Evolutionary conservation across 805 yeast species (phyloP).

Genomic region (Henningerozyma blattae): DNA sequence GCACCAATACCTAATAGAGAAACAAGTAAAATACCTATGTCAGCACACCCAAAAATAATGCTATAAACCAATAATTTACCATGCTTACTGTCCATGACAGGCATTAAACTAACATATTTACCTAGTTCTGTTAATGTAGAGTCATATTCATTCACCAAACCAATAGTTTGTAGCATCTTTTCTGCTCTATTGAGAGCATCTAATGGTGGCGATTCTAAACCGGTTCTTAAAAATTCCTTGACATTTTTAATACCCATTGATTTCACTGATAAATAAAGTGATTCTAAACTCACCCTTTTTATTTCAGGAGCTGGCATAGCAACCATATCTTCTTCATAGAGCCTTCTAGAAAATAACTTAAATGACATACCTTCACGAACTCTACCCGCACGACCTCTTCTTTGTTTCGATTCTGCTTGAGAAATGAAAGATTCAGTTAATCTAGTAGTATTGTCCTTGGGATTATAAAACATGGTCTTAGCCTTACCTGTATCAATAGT

Average conservation of each 20-base stretch:
- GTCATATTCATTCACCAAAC: constrained; percentile 45
- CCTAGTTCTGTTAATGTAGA: constrained; percentile 63
- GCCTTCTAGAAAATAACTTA: constrained; percentile 58
- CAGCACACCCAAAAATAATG: constrained; percentile 72
- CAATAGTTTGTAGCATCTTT: constrained; percentile 47
- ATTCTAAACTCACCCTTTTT: constrained; percentile 70
- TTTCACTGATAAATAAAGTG: constrained; percentile 70
- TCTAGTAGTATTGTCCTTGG: constrained; percentile 53
- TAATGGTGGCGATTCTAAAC: constrained; percentile 69
- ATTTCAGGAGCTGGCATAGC: constrained; percentile 83
- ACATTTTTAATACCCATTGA: constrained; percentile 79
- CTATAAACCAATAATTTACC: constrained; percentile 76
- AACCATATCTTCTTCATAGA: constrained; percentile 45
- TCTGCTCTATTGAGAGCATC: constrained; percentile 29
- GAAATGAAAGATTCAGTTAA: constrained; percentile 81
- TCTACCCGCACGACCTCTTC: constrained; percentile 99
- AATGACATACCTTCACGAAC: constrained; percentile 73
- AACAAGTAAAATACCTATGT: constrained; percentile 67
- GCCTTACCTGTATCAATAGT: constrained; percentile 84
- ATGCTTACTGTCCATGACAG: constrained; percentile 70
- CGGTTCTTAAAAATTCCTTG: constrained; percentile 51
- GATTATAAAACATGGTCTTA: constrained; percentile 62
- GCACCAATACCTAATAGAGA: constrained; percentile 61
- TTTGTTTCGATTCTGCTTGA: constrained; percentile 75
- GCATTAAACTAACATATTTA: constrained; percentile 63